Percentiles rank a stretch among this genome's conserved stretches.
phyloP scores from a whole-genome alignment of 805 yeast genomes.

The Cyberlindnera nakhonratchasimensis region DNA sequence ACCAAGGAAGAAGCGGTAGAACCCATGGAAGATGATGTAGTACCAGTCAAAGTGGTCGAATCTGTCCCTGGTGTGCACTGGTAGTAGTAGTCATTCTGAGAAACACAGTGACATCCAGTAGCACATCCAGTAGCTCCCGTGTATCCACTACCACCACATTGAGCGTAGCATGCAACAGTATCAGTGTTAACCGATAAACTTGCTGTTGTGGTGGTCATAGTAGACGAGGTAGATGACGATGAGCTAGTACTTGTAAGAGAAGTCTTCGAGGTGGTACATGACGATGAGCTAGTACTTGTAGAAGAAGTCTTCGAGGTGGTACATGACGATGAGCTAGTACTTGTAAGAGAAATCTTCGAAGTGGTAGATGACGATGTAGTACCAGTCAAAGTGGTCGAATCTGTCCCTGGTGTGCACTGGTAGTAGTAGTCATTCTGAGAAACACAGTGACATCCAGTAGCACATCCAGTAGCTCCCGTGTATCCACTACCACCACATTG shows the following conservation, averaged over 20 bases:
- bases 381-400: not conserved
- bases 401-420: slow-evolving; percentile 20
- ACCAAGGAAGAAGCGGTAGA: too few relatives aligned
- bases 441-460: slow-evolving; percentile 10
- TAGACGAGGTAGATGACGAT: slow-evolving; percentile 5
- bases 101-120: slow-evolving; percentile 10
- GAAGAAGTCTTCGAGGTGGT: too few relatives aligned
- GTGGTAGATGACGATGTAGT: too few relatives aligned
- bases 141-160: slow-evolving; percentile 20
- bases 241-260: not conserved
- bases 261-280: slow-evolving; percentile 6
- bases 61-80: slow-evolving; percentile 20
- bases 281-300: too few relatives aligned
- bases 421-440: slow-evolving; percentile 15
- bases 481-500: slow-evolving; percentile 21
- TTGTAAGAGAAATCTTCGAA: too few relatives aligned
- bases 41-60: not conserved
- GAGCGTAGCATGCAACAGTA: slow-evolving; percentile 9
- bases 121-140: slow-evolving; percentile 15
- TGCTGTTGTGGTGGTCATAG: slow-evolving; percentile 3
- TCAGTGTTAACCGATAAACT: not conserved
- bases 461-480: slow-evolving; percentile 15
- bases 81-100: slow-evolving; percentile 14
- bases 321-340: too few relatives aligned
- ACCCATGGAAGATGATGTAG: too few relatives aligned